These are phyloP conservation scores for Cutaneotrichosporon cutaneum DNA, from an alignment of 1,284 basidiomycete species.

Conservation along the genomic window DNA sequence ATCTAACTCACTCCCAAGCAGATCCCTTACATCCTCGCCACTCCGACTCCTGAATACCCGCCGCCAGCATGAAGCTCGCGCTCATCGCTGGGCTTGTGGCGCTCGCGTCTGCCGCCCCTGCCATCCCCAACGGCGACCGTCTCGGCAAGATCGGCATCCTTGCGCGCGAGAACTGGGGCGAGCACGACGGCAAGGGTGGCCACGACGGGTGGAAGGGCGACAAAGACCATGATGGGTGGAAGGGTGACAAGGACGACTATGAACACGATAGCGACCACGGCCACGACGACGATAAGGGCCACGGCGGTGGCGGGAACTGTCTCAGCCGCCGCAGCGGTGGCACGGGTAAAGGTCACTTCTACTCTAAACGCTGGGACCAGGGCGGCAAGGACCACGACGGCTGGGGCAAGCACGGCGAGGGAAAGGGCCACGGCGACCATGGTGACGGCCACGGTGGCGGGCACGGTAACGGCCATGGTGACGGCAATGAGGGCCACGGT, in stretches of 20 bases:
- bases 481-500: not conserved
- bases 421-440: not conserved
- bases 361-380: not conserved
- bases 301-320: not conserved
- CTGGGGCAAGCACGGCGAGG: not conserved
- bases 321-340: not conserved
- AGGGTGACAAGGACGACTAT: not conserved
- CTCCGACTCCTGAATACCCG: not conserved
- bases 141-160: not conserved
- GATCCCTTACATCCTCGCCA: too few species aligned
- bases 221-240: not conserved
- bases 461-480: not conserved
- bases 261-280: not conserved
- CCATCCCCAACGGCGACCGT: not conserved
- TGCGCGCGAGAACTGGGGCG: constrained; percentile 5
- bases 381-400: not conserved
- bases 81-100: not conserved
- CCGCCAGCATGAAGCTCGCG: not conserved
- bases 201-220: not conserved
- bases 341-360: not conserved
- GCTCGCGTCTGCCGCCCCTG: not conserved
- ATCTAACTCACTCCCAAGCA: too few species aligned
- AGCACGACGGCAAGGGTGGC: not conserved
- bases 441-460: not conserved
- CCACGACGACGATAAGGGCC: not conserved